A percentile compares a stretch with the other conserved stretches of the same genome.
Evolutionary conservation across 306 rosid genomes (phyloP).

Genomic region (Glycine latifolia): DNA sequence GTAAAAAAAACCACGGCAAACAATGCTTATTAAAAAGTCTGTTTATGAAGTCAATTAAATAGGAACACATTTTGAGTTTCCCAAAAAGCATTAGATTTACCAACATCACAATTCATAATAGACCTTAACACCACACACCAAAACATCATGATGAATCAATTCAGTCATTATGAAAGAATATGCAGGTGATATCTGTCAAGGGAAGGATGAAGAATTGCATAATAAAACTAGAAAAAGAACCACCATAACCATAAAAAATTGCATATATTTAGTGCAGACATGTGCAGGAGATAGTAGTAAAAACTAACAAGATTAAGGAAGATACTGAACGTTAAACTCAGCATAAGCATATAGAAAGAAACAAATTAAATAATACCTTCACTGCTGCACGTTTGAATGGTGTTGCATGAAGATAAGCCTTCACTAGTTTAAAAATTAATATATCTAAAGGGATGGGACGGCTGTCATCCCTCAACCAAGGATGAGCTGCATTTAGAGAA

Average conservation of each 20-base stretch:
- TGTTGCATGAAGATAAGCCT: slow-evolving; percentile 77
- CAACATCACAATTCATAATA: slow-evolving; percentile 10
- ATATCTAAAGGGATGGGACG: slow-evolving; percentile 80
- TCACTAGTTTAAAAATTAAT: slow-evolving; percentile 83
- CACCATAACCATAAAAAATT: background rate
- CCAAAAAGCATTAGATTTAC: background rate
- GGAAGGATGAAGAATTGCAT: background rate
- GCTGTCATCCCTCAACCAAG: slow-evolving; percentile 82
- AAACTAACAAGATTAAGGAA: background rate
- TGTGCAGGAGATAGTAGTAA: background rate
- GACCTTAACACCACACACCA: background rate
- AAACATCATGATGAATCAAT: background rate
- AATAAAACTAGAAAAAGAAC: background rate
- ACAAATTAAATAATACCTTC: slow-evolving; percentile 64
- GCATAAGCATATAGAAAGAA: slow-evolving; percentile 40
- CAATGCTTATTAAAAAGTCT: background rate
- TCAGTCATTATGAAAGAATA: slow-evolving; percentile 3
- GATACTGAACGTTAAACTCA: background rate
- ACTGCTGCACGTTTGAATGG: slow-evolving; percentile 94
- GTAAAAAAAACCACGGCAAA: background rate
- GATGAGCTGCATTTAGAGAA: slow-evolving; percentile 80
- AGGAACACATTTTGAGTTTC: background rate
- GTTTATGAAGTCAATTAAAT: background rate
- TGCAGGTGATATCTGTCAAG: background rate
- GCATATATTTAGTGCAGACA: background rate